Base-by-base conservation (phyloP, 306 rosid species). In the Ammopiptanthus mongolicus region DNA sequence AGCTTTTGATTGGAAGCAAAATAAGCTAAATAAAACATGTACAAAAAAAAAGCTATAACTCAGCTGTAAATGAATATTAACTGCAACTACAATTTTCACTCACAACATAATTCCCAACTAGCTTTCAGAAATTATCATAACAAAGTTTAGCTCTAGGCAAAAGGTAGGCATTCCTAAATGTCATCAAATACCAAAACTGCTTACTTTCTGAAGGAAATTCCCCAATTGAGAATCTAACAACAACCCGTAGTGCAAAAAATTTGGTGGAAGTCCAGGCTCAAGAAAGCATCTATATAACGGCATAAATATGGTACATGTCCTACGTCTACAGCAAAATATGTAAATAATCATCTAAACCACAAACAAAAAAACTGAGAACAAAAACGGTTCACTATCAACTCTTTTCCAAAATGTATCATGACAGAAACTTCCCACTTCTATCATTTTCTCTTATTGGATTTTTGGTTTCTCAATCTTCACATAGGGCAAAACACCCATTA, bases 381-480 rank as follows among this genome's bases (percentile, higher is more conserved):
- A 46, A 71, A 71, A 37, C 46, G 29, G 61, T 44, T 53, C 2
- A 65, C 79, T 79, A 68, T 70, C 53, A 18, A 19, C 47, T 53
- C 71, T 50, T 57, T 57, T 58, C 46, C 71, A 67, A 71, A 77
- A 71, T 72, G 75, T 69, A 81, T 74, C 29, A 59, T 19, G 67
- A 34, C 15, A 60, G 34, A 76, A 77, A 74, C 79, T 62, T 77
- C 15, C 69, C 63, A 69, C 69, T 69, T 74, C 68, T 41, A 73
- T 62, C 6, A 8, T 57, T 69, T 79, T 78, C 79, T 73, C 78
- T 90, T 87, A 90, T 42, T 87, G 83, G 25, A 82, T 68, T 84
- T 91, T 93, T 9, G 90, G 92, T 80, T 93, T 90, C 60, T 90
- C 80, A 74, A 93, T 88, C 95, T 88, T 83, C 77, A 88, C 98